phyloP scores from a whole-genome alignment of 305 asterid genomes.

The Fraxinus sp. region DNA sequence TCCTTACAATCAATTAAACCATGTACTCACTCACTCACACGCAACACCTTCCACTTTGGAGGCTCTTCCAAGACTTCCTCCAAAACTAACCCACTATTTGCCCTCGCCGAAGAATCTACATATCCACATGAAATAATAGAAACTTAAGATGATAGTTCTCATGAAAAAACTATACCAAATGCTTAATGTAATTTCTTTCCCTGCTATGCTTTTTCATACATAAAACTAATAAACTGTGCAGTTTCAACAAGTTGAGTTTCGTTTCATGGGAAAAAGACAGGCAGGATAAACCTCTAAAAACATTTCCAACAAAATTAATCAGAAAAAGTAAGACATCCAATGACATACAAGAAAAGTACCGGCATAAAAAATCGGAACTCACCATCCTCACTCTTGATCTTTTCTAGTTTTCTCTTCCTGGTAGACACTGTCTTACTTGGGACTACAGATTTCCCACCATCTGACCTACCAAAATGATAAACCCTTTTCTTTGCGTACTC shows the following conservation, averaged over 20 bases:
- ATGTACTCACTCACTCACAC: constrained; percentile 81
- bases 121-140: constrained; percentile 27
- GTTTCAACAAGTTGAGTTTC: constrained; percentile 3
- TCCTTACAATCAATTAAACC: constrained; percentile 9
- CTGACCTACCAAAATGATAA: constrained; percentile 75
- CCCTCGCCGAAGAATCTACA: constrained; percentile 54
- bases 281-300: not conserved
- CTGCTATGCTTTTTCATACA: constrained; percentile 10
- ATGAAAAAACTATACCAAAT: constrained; percentile 19
- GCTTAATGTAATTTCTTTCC: constrained; percentile 14
- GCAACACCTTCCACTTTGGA: constrained; percentile 97
- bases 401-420: constrained; percentile 70
- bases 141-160: constrained; percentile 15
- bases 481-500: constrained; percentile 95
- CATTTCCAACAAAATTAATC: constrained; percentile 7
- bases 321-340: constrained; percentile 14
- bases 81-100: constrained; percentile 55
- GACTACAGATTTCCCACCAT: constrained; percentile 50
- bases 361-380: constrained; percentile 23
- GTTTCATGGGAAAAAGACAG: constrained; percentile 11
- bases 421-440: constrained; percentile 44
- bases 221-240: constrained; percentile 9
- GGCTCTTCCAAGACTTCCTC: constrained; percentile 88
- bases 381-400: constrained; percentile 62
- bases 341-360: constrained; percentile 11